Evolutionary conservation across 148 eudicot species (phyloP), one percentile per base, ranked within the genome.

Genomic region (Oxyria digyna): DNA sequence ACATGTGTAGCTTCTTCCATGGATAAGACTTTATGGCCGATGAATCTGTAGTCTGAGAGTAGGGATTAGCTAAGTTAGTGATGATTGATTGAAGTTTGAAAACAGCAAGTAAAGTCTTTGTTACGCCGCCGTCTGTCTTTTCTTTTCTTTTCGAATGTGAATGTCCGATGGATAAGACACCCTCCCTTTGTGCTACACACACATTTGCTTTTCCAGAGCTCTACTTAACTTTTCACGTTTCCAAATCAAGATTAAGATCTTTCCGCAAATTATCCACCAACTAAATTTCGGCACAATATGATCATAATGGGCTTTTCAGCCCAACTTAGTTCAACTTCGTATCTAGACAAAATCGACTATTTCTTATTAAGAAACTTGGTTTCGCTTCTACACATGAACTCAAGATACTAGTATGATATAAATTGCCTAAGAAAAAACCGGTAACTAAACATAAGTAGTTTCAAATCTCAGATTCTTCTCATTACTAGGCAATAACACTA

Each of bases 91-190:
- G n/a, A n/a, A n/a, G n/a, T n/a, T 24, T 55, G 63, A 55, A 0
- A 29, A 26, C 11, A 26, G 13, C 33, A 50, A 55, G 37, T 2
- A 5, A 5, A 33, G 37, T 33, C 37, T 17, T 6, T 33, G 63
- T 55, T n/a, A 55, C 63, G 33, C 63, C 63, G 63, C 63, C 63
- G 63, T 13, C 26, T 55, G n/a, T n/a, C n/a, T n/a, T n/a, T n/a
- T n/a, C n/a, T n/a, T n/a, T n/a, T n/a, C n/a, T n/a, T n/a, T n/a
- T n/a, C n/a, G n/a, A n/a, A n/a, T n/a, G n/a, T n/a, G n/a, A 4
- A 27, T 27, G 33, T 4, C 35, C 63, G 63, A 4, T 29, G 33
- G 33, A 55, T 11, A 4, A 6, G 33, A 55, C 63, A 4, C 33
- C 32, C 33, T 5, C 32, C n/a, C n/a, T n/a, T n/a, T n/a, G n/a